phyloP scores from a whole-genome alignment of 1,139 yeast species.

The Hyphopichia burtonii region DNA sequence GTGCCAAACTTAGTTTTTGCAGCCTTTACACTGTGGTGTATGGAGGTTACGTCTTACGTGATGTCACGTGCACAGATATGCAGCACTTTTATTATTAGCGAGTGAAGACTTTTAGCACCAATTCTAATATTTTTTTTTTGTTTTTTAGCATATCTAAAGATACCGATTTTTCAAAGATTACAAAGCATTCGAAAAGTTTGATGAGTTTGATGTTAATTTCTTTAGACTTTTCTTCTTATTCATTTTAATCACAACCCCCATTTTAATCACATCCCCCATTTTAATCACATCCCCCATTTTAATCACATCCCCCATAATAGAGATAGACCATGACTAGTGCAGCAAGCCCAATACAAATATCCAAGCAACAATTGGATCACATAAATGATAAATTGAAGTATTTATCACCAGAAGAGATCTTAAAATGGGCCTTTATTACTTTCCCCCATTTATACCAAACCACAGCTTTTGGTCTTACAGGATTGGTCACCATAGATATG shows the following conservation, averaged over 20 bases:
- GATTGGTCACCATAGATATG: conserved; percentile 84
- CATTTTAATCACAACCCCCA: background rate
- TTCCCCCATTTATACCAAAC: conserved; percentile 85
- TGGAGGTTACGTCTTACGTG: background rate
- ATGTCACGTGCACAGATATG: background rate
- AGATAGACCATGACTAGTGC: background rate
- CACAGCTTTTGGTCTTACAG: conserved; percentile 93
- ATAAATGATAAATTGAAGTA: conserved; percentile 60
- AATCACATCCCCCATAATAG: background rate
- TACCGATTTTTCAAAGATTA: background rate
- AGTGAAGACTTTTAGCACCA: background rate
- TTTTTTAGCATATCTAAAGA: background rate
- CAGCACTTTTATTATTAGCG: background rate
- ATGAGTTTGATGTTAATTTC: background rate
- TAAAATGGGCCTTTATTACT: conserved; percentile 78
- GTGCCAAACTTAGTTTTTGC: too few relatives aligned
- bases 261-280: background rate
- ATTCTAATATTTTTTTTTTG: background rate
- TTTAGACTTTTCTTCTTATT: background rate
- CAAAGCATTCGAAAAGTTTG: background rate
- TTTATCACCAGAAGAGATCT: conserved; percentile 66
- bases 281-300: background rate
- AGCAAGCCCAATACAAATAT: conserved; percentile 9
- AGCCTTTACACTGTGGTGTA: background rate
- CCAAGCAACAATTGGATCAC: conserved; percentile 53